Percentiles rank a stretch among this genome's conserved stretches.
Conservation (phyloP, 805 yeast species). For the Nakazawaea ambrosiae region DNA sequence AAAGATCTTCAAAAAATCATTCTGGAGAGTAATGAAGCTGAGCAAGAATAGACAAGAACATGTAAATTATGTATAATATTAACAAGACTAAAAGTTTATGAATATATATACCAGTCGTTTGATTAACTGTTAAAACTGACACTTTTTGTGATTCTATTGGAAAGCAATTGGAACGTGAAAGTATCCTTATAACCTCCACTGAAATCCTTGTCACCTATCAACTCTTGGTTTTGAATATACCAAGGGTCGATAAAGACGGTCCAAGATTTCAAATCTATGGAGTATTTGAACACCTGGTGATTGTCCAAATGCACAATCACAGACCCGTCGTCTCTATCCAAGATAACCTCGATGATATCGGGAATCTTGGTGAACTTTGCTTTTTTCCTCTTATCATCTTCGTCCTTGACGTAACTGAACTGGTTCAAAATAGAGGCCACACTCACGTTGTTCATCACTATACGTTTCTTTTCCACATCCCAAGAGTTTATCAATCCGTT, state of each 20-base stretch:
- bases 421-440: slow-evolving; percentile 47
- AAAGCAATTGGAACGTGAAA: slow-evolving; percentile 10
- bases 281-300: slow-evolving; percentile 34
- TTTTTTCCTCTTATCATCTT: slow-evolving; percentile 17
- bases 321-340: slow-evolving; percentile 29
- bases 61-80: background rate
- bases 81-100: too few relatives aligned
- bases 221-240: slow-evolving; percentile 12
- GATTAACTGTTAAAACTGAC: slow-evolving; percentile 14
- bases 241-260: slow-evolving; percentile 34
- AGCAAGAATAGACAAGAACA: too few relatives aligned
- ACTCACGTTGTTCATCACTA: slow-evolving; percentile 36
- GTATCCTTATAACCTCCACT: too few relatives aligned
- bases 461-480: slow-evolving; percentile 31
- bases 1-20: slow-evolving; percentile 24
- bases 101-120: too few relatives aligned
- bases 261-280: slow-evolving; percentile 40
- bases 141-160: slow-evolving; percentile 17
- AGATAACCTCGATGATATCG: slow-evolving; percentile 24
- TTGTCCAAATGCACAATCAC: slow-evolving; percentile 34
- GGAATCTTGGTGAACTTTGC: slow-evolving; percentile 17
- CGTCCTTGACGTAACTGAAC: slow-evolving; percentile 16
- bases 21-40: too few relatives aligned
- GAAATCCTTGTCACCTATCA: background rate
- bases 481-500: slow-evolving; percentile 46